Evolutionary conservation across 345 rosid species (phyloP), one percentile per base, ranked within the genome.

Genomic region (Eucalyptus cladocalyx): DNA sequence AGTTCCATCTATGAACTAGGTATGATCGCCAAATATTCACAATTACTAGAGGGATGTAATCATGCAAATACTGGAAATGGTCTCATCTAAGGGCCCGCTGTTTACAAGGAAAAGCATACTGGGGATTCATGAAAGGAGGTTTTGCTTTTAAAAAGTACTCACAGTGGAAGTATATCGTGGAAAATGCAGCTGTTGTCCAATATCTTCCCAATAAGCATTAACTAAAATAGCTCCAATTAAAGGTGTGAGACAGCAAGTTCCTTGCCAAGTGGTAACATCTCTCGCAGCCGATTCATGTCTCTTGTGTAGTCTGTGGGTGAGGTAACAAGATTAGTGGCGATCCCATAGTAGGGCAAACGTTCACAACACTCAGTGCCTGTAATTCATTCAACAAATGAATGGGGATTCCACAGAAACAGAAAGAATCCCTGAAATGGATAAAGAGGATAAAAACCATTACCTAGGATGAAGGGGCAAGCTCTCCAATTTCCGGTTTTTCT

Each of bases 161-260:
- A 92, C 92, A 67, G 90, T 87, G 86, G 85, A 92, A 90, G 86
- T 93, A 91, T 58, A 91, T 92, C 3, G 93, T 91, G 87, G 94
- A 91, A 91, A 92, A 91, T 67, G 86, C 86, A 85, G 92, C 94
- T n/a, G 91, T 91, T 32, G 95, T 92, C 93, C 93, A 89, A 88
- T 92, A 92, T 91, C 94, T 87, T 83, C 94, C 95, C 92, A 92
- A 37, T 87, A 92, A 13, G 94, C 91, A 91, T 92, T 90, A n/a
- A 93, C 93, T 30, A 92, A 62, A 26, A 92, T 80, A 16, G 95
- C 95, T 80, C 95, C 94, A 69, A 92, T 65, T 30, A 92, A 92
- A 67, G 94, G 93, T 32, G 91, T 87, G 23, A 92, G 90, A 86
- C 90, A 92, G 91, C 93, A 92, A 88, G 95, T 92, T 47, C 93